These are phyloP conservation scores for Boletellus ananas DNA, from an alignment of 768 basidiomycete species.

Conservation along the genomic window DNA sequence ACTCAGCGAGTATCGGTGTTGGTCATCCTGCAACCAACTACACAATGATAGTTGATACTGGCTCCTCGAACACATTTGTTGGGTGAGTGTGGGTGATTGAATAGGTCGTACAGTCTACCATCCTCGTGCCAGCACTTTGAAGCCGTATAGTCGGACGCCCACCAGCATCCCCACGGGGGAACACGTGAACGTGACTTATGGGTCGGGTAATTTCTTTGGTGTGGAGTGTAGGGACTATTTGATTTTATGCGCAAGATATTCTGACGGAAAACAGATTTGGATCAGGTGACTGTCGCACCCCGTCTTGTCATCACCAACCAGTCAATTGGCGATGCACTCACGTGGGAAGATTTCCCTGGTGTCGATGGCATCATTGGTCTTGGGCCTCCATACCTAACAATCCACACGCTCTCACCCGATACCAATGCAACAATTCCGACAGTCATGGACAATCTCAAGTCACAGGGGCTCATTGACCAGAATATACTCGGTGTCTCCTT, in stretches of 20 bases:
- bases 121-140: constrained; percentile 9
- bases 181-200: constrained; percentile 4
- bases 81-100: neutral
- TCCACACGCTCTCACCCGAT: neutral
- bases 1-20: constrained; percentile 22
- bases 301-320: neutral
- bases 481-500: neutral
- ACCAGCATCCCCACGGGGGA: constrained; percentile 21
- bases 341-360: neutral
- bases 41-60: constrained; percentile 27
- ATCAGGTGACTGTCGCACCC: constrained; percentile 12
- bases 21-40: constrained; percentile 23
- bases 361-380: neutral
- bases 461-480: neutral
- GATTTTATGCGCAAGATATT: neutral
- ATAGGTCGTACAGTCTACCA: neutral
- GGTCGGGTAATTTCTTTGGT: constrained; percentile 22
- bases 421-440: neutral
- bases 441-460: neutral
- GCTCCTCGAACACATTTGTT: constrained; percentile 27
- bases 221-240: constrained; percentile 28
- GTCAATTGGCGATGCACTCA: neutral
- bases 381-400: neutral
- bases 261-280: constrained; percentile 8
- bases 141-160: constrained; percentile 11